Base-by-base conservation (phyloP, 306 rosid genomes). In the Hippophae gyantsensis region DNA sequence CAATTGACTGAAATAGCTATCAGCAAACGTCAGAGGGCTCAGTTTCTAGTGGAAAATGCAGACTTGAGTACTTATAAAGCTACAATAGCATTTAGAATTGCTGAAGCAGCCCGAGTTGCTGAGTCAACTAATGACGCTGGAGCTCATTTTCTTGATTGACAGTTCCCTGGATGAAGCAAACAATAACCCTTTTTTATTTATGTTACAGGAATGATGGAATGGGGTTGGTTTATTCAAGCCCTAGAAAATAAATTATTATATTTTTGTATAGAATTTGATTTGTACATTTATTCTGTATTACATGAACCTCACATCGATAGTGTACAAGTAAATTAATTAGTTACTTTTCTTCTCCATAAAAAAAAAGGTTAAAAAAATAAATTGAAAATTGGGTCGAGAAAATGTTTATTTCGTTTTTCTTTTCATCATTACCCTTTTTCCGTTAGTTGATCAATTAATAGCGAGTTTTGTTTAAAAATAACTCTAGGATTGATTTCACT, bases 41-140 rank as follows among this genome's bases (percentile, higher is more conserved):
- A 83, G 63, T 3, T 64, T 42, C 86, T 87, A 11, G 62, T 76
- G 76, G 72, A 71, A 54, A 87, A 77, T 25, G 97, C 96, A 52
- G 96, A 90, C 69, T 57, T 83, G 65, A 81, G 84, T 0, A 51
- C 81, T 11, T 85, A 74, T 64, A 90, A 76, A 73, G 95, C 96
- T 18, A 54, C 65, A 13, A 63, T 70, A 79, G 78, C 82, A 1
- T 42, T 81, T 4, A 81, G 76, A 62, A 74, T 83, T 44, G 86
- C 89, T 1, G 89, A 85, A 72, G 85, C 85, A 26, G 84, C 86
- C 25, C 62, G 43, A 44, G 80, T 69, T 43, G 67, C 78, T 0
- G 81, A 61, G 43, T 72, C 85, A 27, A 50, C 72, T 0, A 69
- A 78, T 2, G 79, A 55, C 6, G 56, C 73, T 9, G 83, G 79